Percentiles rank a stretch among this genome's conserved stretches.
Evolutionary conservation across 169 alveolate species (phyloP).

Genomic region (Plasmodium gonderi): DNA sequence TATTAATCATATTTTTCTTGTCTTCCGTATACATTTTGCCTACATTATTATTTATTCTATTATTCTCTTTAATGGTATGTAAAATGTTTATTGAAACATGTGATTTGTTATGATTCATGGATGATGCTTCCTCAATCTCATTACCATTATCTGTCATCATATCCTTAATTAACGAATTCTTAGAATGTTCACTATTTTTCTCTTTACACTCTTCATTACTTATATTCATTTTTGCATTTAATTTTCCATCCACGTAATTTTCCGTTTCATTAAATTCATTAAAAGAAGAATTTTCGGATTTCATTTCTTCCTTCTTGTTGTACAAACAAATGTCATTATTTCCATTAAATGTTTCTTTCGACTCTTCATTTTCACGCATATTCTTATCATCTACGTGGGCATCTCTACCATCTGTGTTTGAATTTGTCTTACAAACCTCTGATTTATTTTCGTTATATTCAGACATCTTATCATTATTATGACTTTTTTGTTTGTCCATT

Average conservation of each 20-base stretch:
- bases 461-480: neutral
- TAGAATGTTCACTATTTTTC: slow-evolving; percentile 10
- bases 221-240: neutral
- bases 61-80: slow-evolving; percentile 16
- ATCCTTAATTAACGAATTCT: slow-evolving; percentile 26
- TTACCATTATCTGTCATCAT: slow-evolving; percentile 6
- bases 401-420: too few species aligned
- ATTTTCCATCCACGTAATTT: neutral
- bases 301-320: slow-evolving; percentile 14
- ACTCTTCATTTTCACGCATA: slow-evolving; percentile 4
- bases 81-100: slow-evolving; percentile 15
- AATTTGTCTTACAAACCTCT: neutral
- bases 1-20: neutral
- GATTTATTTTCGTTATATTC: neutral
- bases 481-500: too few species aligned
- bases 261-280: slow-evolving; percentile 26
- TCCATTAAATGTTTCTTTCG: slow-evolving; percentile 14
- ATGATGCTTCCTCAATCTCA: neutral
- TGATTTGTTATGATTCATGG: slow-evolving; percentile 22
- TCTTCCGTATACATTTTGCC: neutral
- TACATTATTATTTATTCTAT: neutral
- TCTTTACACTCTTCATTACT: neutral
- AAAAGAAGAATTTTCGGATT: neutral
- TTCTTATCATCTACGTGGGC: neutral
- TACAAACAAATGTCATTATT: neutral